Evolutionary conservation across 768 basidiomycete genomes (phyloP).

Genomic region (Boletellus ananiceps): DNA sequence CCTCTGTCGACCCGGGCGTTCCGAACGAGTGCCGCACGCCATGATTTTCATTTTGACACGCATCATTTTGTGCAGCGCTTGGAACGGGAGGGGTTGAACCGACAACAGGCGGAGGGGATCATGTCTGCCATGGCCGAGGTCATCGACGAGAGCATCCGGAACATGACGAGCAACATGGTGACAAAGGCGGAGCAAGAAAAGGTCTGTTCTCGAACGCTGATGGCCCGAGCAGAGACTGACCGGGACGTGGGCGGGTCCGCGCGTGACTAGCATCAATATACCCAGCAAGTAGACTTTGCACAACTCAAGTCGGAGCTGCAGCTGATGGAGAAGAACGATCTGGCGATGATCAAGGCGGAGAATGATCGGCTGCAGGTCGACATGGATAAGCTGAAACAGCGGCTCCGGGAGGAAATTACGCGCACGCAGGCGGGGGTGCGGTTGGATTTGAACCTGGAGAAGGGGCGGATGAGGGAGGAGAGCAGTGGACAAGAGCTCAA

Average conservation of each 20-base stretch:
- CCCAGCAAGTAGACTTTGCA: slow-evolving; percentile 95
- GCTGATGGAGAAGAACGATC: slow-evolving; percentile 94
- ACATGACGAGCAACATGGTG: slow-evolving; percentile 96
- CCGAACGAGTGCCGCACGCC: slow-evolving; percentile 24
- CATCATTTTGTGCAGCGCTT: slow-evolving; percentile 91
- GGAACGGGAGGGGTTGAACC: slow-evolving; percentile 82
- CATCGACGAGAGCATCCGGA: slow-evolving; percentile 93
- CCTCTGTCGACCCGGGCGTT: slow-evolving; percentile 19
- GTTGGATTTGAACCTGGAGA: slow-evolving; percentile 93
- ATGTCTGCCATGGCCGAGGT: slow-evolving; percentile 97
- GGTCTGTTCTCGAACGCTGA: slow-evolving; percentile 40
- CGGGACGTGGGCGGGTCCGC: neutral
- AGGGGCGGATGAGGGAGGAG: slow-evolving; percentile 93
- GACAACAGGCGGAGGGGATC: slow-evolving; percentile 92
- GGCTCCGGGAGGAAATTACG: slow-evolving; percentile 86
- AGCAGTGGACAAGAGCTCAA: slow-evolving; percentile 87
- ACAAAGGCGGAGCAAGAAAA: slow-evolving; percentile 96
- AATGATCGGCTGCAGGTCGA: slow-evolving; percentile 90
- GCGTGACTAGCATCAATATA: slow-evolving; percentile 71
- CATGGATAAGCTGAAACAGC: slow-evolving; percentile 92
- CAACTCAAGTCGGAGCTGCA: slow-evolving; percentile 95
- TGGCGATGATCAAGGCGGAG: slow-evolving; percentile 92
- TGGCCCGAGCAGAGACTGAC: slow-evolving; percentile 4
- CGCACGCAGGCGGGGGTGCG: slow-evolving; percentile 91
- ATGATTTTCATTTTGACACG: slow-evolving; percentile 87